Conservation (phyloP, 2,329 filamentous ascomycete species). For the Bipolaris bicolor region DNA sequence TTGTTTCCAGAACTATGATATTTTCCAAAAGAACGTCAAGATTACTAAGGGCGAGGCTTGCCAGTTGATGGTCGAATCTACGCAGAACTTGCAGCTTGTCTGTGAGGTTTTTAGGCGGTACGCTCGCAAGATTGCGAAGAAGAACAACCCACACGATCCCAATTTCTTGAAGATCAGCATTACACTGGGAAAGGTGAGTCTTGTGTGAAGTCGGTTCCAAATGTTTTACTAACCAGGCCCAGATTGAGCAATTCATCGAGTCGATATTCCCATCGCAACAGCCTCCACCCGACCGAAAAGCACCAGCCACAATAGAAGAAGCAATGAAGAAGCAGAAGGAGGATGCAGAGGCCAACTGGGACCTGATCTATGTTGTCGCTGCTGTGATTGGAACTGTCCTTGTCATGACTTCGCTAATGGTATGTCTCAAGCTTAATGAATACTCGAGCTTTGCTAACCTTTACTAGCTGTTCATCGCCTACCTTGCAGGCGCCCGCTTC, state of each 20-base stretch:
- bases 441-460: slow-evolving; percentile 23
- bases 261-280: slow-evolving; percentile 87
- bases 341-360: slow-evolving; percentile 59
- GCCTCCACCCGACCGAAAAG: slow-evolving; percentile 57
- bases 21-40: slow-evolving; percentile 90
- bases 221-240: slow-evolving; percentile 15
- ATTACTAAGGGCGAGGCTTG: slow-evolving; percentile 96
- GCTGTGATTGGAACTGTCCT: slow-evolving; percentile 72
- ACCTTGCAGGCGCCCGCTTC: slow-evolving; percentile 80
- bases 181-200: slow-evolving; percentile 78
- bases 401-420: slow-evolving; percentile 78
- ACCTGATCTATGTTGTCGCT: slow-evolving; percentile 67
- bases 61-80: slow-evolving; percentile 87
- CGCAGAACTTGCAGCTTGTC: slow-evolving; percentile 82
- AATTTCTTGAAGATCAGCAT: slow-evolving; percentile 92
- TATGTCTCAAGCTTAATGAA: slow-evolving; percentile 54
- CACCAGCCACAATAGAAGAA: slow-evolving; percentile 58
- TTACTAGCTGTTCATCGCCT: slow-evolving; percentile 74
- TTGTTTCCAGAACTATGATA: slow-evolving; percentile 86
- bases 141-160: slow-evolving; percentile 92
- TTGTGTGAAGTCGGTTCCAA: neutral
- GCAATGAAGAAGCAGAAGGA: slow-evolving; percentile 61
- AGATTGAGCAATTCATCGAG: slow-evolving; percentile 97
- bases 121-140: slow-evolving; percentile 81
- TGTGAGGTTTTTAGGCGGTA: slow-evolving; percentile 84